These are phyloP conservation scores for Diaporthe sp. DNA, from an alignment of 2,329 filamentous ascomycete genomes.

Conservation along the genomic window DNA sequence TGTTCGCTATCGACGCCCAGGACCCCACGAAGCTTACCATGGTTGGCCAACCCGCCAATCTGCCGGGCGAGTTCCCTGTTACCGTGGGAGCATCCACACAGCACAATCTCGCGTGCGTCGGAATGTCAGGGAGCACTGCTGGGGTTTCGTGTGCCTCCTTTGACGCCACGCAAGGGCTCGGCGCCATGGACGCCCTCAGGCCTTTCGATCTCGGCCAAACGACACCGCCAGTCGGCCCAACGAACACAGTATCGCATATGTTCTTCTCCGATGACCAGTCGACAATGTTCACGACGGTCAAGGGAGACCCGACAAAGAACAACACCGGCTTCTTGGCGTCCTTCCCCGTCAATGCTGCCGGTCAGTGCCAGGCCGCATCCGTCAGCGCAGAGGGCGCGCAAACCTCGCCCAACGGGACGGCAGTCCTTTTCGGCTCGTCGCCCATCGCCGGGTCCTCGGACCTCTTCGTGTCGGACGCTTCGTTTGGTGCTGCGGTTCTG, in stretches of 20 bases:
- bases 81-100: conserved; percentile 62
- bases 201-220: conserved; percentile 65
- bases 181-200: conserved; percentile 58
- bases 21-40: conserved; percentile 59
- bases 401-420: conserved; percentile 66
- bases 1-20: conserved; percentile 57
- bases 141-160: conserved; percentile 61
- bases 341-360: conserved; percentile 55
- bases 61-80: conserved; percentile 66
- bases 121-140: conserved; percentile 56
- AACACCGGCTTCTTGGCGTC: conserved; percentile 68
- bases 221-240: conserved; percentile 69
- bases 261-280: conserved; percentile 69
- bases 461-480: conserved; percentile 69
- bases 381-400: conserved; percentile 47
- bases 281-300: conserved; percentile 68
- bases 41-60: conserved; percentile 55
- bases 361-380: conserved; percentile 15
- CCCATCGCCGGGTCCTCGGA: conserved; percentile 57
- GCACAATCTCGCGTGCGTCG: conserved; percentile 60
- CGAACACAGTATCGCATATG: conserved; percentile 70
- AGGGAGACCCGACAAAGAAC: conserved; percentile 67
- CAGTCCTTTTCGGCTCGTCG: conserved; percentile 66
- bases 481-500: conserved; percentile 67
- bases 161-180: conserved; percentile 51